Conservation (phyloP, 225 moss, liverwort and hornwort genomes). For the Climacium dendroides region DNA sequence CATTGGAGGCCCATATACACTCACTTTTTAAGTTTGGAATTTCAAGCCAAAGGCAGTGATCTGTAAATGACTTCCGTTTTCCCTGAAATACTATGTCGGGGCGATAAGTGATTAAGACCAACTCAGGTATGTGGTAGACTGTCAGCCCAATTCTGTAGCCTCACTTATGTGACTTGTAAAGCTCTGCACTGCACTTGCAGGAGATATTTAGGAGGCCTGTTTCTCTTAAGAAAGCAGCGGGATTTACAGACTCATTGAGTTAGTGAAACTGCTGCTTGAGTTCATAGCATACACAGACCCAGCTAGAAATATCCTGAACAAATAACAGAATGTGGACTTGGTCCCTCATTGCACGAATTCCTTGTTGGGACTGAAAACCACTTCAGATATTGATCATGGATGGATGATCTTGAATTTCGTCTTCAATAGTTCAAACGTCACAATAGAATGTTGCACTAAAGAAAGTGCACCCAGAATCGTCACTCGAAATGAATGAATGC, state of each 20-base stretch:
- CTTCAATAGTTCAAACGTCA: neutral
- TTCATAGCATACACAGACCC: neutral
- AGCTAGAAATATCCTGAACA: neutral
- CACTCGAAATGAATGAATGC: neutral
- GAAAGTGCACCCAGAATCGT: neutral
- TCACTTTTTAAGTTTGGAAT: too few species aligned
- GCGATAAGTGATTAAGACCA: neutral
- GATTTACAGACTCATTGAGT: neutral
- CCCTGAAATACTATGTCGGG: neutral
- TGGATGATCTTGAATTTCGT: neutral
- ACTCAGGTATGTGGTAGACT: neutral
- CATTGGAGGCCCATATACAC: neutral
- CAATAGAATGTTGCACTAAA: neutral
- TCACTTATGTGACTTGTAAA: neutral
- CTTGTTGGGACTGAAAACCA: neutral
- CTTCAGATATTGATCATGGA: neutral
- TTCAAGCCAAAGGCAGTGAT: neutral
- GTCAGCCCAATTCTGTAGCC: neutral
- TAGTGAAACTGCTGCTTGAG: neutral
- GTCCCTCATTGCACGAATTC: neutral
- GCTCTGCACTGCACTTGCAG: neutral
- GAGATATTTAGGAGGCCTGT: neutral
- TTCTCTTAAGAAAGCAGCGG: neutral
- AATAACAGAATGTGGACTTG: conserved; percentile 2
- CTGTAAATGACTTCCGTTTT: neutral